Evolutionary conservation across 176 grass and related monocot species (phyloP).

Genomic region (maize (Zea mays)): Zm-B73-REFERENCE-NAM-5.0 NC_050096.1:171404001-171404500

Average conservation of each 20-base stretch:
- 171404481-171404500: not conserved
- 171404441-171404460: not conserved
- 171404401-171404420: not conserved
- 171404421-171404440: not conserved
- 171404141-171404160: not conserved
- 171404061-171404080: conserved; percentile 68
- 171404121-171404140: conserved; percentile 52
- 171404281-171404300: not conserved
- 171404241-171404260: conserved; percentile 79
- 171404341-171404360: not conserved
- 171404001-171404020: too few relatives aligned
- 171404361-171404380: not conserved
- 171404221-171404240: conserved; percentile 86
- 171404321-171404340: not conserved
- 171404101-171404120: conserved; percentile 72
- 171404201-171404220: conserved; percentile 3
- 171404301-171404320: not conserved
- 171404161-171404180: not conserved
- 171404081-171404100: conserved; percentile 82
- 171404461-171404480: not conserved
- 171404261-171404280: conserved; percentile 84
- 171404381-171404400: not conserved
- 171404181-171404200: not conserved
- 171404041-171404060: conserved; percentile 36
- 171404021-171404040: not conserved